Base-by-base conservation (phyloP, 2,329 filamentous ascomycete genomes). In the Camillea tinctor region DNA sequence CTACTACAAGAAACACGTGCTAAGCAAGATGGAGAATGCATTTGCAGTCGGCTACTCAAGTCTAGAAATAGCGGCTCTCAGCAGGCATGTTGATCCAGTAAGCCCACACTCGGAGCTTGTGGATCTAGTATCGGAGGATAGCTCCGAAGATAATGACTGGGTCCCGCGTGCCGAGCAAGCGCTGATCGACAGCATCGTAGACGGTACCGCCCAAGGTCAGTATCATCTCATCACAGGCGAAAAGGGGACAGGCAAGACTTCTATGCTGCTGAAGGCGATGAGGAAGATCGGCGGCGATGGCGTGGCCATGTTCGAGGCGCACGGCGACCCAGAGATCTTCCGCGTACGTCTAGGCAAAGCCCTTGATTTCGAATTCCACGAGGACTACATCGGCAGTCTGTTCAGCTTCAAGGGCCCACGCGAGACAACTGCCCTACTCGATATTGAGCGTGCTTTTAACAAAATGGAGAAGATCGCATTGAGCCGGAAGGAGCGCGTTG, bases 381-480 rank as follows among this genome's bases (percentile, higher is more conserved):
- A 97, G 77, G 94, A 98, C 79, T 97, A 96, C 72, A 97, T 98
- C 64, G 94, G 94, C 52, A 91, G 91, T 8, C 88, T 98, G 58
- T 98, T 98, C 75, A 96, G 91, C 60, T 96, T 98, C 71, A 87
- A 91, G 40, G 94, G 94, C 0, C 95, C 95, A 0, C 86, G 94
- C 51, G 95, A 98, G 70, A 93, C 91, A 4, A 96, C 92, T 0
- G 92, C 94, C 2, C 80, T 98, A 30, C 83, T 98, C 1, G 94
- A 98, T 72, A 97, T 98, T 64, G 94, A 98, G 73, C 88, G 94
- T 24, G 94, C 95, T 0, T 89, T 98, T 73, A 98, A 98, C 81
- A 98, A 98, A 76, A 80, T 98, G 19, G 94, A 98, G 72, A 98
- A 98, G 75, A 91, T 98, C 8, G 94, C 94, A 1, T 77, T 98